Evolutionary conservation across 2,329 filamentous ascomycete genomes (phyloP).

Genomic region (Alternaria novae-zelandiae): DNA sequence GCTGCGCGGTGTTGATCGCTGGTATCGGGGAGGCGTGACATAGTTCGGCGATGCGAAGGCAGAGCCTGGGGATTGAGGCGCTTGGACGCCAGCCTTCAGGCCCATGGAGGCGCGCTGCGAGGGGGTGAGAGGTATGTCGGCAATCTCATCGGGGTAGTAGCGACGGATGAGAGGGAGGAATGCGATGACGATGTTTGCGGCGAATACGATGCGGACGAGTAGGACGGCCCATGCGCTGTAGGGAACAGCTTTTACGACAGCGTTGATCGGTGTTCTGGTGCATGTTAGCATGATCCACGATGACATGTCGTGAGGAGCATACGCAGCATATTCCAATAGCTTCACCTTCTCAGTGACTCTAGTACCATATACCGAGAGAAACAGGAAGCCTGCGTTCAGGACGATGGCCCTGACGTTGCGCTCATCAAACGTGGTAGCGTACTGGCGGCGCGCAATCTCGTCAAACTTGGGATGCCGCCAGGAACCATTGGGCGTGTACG

Average conservation of each 20-base stretch:
- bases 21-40: conserved; percentile 86
- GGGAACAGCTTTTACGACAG: conserved; percentile 44
- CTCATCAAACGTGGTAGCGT: conserved; percentile 78
- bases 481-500: conserved; percentile 65
- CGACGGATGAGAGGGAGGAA: conserved; percentile 74
- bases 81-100: conserved; percentile 67
- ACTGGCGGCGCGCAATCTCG: conserved; percentile 83
- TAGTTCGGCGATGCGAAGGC: conserved; percentile 60
- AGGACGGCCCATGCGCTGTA: conserved; percentile 51
- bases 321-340: conserved; percentile 31
- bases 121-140: conserved; percentile 91
- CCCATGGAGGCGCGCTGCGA: conserved; percentile 85
- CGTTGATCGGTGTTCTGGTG: conserved; percentile 46
- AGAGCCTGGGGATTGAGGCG: conserved; percentile 69
- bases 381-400: conserved; percentile 68
- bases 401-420: conserved; percentile 74
- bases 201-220: conserved; percentile 60
- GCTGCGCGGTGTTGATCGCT: conserved; percentile 72
- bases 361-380: conserved; percentile 53
- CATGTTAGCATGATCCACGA: conserved; percentile 16
- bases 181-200: conserved; percentile 71
- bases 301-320: conserved; percentile 4
- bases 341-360: conserved; percentile 27
- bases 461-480: conserved; percentile 91
- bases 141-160: conserved; percentile 69